Percentiles rank a stretch among this genome's conserved stretches.
Conservation (phyloP, 768 basidiomycete species). For the Pisolithus albus region DNA sequence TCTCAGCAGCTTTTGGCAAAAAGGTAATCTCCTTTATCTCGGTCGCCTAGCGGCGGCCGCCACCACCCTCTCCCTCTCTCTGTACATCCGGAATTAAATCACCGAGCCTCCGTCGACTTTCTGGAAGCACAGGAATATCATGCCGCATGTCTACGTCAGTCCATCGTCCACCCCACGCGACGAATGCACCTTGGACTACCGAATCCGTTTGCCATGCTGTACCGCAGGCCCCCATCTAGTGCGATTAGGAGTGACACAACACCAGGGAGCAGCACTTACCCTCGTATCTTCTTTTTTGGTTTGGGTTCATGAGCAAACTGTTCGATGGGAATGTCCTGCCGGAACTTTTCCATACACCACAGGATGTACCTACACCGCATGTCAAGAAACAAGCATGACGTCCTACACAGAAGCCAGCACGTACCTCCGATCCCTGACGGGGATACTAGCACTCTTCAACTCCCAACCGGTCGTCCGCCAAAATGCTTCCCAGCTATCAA, state of each 20-base stretch:
- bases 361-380: slow-evolving; percentile 57
- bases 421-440: slow-evolving; percentile 65
- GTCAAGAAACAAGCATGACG: slow-evolving; percentile 3
- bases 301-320: slow-evolving; percentile 58
- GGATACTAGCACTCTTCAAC: slow-evolving; percentile 59
- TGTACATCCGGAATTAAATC: not conserved
- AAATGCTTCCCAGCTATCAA: slow-evolving; percentile 65
- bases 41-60: not conserved
- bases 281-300: slow-evolving; percentile 74
- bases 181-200: slow-evolving; percentile 45
- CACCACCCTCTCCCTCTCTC: too few relatives aligned
- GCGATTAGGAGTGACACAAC: not conserved
- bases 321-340: slow-evolving; percentile 45
- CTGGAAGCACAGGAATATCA: not conserved
- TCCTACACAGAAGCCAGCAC: slow-evolving; percentile 14
- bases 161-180: too few relatives aligned
- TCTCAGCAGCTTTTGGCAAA: not conserved
- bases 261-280: slow-evolving; percentile 40
- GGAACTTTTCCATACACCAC: slow-evolving; percentile 81
- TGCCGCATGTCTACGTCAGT: not conserved
- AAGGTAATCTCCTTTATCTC: not conserved
- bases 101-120: not conserved
- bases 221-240: slow-evolving; percentile 67
- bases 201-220: slow-evolving; percentile 68
- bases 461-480: slow-evolving; percentile 55